Evolutionary conservation across 169 alveolate species (phyloP), one percentile per base, ranked within the genome.

Genomic region (Neospora caninum): DNA sequence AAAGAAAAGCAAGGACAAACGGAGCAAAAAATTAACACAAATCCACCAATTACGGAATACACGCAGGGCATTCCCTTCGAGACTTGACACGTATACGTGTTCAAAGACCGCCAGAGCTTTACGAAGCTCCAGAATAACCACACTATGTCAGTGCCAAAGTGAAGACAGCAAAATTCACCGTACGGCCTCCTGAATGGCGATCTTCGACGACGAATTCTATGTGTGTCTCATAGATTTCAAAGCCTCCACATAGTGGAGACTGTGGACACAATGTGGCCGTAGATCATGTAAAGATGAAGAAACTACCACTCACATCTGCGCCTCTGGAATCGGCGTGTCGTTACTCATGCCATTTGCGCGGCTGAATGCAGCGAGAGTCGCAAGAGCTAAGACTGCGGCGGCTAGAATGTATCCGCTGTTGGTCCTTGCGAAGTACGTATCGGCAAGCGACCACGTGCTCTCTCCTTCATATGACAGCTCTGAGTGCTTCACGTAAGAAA

Each of bases 301-400:
- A 13, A 49, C 4, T 13, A 49, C 86, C 31, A 78, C 94, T 80
- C 54, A 91, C 94, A 91, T 16, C 39, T 38, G 45, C 29, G 94
- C 80, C 45, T 86, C 94, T 36, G 94, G 89, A 34, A 91, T 86
- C 67, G 94, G 86, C 7, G 86, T 86, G 53, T 86, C 94, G 43
- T 86, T 91, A 80, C 83, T 54, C 82, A 91, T 86, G 39, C 67
- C 49, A 80, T 69, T 6, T 0, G 94, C 94, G 25, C 94, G 58
- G 64, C 91, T 18, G 58, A 80, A 80, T 27, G 86, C 27, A 36
- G 86, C 83, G 27, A 43, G 27, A 0, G 91, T 34, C 38, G 69
- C 91, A 49, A 91, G 86, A 39, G 91, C 20, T 13, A 91, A 80
- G 43, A 53, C 89, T n/a, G 91, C 31, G 31, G 91, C 91, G 27